Conservation (phyloP, 441 rosid species). For the Populus hybrid region DNA sequence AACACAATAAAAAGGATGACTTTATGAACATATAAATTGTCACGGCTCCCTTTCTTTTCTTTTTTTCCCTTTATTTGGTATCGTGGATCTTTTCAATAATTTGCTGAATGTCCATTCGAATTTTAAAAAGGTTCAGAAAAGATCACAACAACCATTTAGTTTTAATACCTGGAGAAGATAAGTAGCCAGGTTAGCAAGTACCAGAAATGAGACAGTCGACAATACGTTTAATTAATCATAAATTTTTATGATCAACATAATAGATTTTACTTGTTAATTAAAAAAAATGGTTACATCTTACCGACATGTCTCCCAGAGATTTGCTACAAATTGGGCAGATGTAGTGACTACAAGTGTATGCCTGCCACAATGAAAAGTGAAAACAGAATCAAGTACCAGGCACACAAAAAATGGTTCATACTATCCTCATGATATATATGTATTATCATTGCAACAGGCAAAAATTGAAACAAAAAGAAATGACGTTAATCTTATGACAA, state of each 20-base stretch:
- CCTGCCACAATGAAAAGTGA: constrained; percentile 34
- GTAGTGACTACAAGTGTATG: constrained; percentile 77
- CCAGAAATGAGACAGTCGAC: neutral
- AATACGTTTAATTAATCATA: neutral
- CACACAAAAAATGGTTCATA: neutral
- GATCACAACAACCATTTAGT: neutral
- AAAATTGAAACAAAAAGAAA: constrained; percentile 1
- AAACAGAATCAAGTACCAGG: neutral
- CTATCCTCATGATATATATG: neutral
- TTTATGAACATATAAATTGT: neutral
- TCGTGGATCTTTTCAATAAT: neutral
- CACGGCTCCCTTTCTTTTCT: neutral
- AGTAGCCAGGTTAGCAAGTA: neutral
- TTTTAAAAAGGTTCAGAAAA: neutral
- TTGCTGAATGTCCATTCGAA: neutral
- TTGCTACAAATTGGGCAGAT: constrained; percentile 78
- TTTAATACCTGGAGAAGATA: neutral
- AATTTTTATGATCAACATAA: neutral
- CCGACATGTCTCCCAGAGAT: constrained; percentile 84
- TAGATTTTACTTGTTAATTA: neutral
- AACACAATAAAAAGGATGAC: neutral
- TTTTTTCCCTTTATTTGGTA: neutral
- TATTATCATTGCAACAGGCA: neutral
- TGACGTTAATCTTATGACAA: neutral
- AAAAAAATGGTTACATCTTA: constrained; percentile 25